Conservation (phyloP, 495 filamentous ascomycete species). For the Hypomontagnella submonticulosa region DNA sequence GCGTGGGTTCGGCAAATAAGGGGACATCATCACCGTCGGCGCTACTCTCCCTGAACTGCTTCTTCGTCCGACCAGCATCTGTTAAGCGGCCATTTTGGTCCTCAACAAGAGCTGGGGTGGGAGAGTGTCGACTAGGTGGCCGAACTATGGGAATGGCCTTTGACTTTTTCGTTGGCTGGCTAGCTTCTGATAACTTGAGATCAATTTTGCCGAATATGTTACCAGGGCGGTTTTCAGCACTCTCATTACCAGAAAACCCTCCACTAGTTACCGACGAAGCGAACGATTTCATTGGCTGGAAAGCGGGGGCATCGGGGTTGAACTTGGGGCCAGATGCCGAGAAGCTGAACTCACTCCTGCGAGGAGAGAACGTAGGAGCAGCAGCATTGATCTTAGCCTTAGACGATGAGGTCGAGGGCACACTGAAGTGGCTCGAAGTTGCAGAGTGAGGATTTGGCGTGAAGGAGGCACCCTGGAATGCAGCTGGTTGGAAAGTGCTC, state of each 20-base stretch:
- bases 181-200: slow-evolving; percentile 63
- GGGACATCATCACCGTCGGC: slow-evolving; percentile 75
- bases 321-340: slow-evolving; percentile 74
- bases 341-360: slow-evolving; percentile 77
- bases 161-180: slow-evolving; percentile 72
- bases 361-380: slow-evolving; percentile 77
- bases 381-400: slow-evolving; percentile 70
- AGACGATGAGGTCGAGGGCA: slow-evolving; percentile 50
- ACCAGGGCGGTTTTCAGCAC: slow-evolving; percentile 53
- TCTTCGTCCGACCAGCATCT: slow-evolving; percentile 75
- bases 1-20: slow-evolving; percentile 69
- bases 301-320: slow-evolving; percentile 82
- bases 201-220: slow-evolving; percentile 83
- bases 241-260: slow-evolving; percentile 50
- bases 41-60: slow-evolving; percentile 66
- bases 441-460: slow-evolving; percentile 48
- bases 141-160: slow-evolving; percentile 85
- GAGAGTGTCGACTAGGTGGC: slow-evolving; percentile 63
- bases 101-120: slow-evolving; percentile 48
- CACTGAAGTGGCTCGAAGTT: slow-evolving; percentile 53
- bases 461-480: slow-evolving; percentile 45
- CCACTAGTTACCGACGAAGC: slow-evolving; percentile 53
- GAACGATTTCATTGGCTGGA: slow-evolving; percentile 69
- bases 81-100: slow-evolving; percentile 62
- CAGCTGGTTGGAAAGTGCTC: slow-evolving; percentile 48